Evolutionary conservation across 164 flowering plant genomes (phyloP).

Genomic region (Platanus orientalis): DNA sequence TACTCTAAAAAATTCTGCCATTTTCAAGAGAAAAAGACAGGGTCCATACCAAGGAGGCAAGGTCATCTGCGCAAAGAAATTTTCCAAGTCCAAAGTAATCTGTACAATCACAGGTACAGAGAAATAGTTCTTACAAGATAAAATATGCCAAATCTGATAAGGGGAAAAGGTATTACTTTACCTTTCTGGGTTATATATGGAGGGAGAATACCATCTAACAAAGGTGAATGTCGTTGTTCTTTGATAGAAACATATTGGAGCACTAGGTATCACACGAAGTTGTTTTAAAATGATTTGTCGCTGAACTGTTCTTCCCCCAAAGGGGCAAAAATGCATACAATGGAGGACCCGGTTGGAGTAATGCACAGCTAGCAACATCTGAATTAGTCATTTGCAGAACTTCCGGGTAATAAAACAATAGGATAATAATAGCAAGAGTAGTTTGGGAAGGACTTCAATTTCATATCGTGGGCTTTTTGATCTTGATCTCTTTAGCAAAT

Average conservation of each 20-base stretch:
- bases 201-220: conserved; percentile 47
- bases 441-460: background rate
- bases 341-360: conserved; percentile 92
- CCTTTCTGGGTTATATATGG: background rate
- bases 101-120: conserved; percentile 25
- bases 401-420: conserved; percentile 39
- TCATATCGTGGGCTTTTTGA: background rate
- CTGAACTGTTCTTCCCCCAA: background rate
- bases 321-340: no score
- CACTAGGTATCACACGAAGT: conserved; percentile 44
- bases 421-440: background rate
- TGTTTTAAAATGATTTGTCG: conserved; percentile 7
- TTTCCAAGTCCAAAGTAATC: conserved; percentile 92
- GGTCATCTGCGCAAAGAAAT: conserved; percentile 61
- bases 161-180: background rate
- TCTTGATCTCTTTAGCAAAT: conserved; percentile 78
- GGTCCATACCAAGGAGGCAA: conserved; percentile 74
- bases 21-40: no score
- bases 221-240: conserved; percentile 72
- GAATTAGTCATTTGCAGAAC: conserved; percentile 91
- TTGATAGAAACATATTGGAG: conserved; percentile 91
- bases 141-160: background rate
- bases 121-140: conserved; percentile 13
- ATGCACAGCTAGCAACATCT: conserved; percentile 80
- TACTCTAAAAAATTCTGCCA: no score